Evolutionary conservation across 768 basidiomycete species (phyloP).

Genomic region (Leucocoprinus sp.): DNA sequence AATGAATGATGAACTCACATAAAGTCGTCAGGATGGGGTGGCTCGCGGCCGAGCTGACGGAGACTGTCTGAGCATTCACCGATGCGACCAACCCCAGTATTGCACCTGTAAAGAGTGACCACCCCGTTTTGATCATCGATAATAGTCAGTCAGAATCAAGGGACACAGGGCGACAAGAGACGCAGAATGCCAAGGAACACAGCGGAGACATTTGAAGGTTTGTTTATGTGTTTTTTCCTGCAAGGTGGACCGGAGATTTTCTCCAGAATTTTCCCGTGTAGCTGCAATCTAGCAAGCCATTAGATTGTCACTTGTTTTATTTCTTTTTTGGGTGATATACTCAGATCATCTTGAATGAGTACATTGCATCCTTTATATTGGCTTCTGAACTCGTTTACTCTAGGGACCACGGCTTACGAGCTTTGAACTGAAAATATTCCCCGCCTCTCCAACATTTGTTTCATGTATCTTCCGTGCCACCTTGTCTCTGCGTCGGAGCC

Average conservation of each 20-base stretch:
- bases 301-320: too few species aligned
- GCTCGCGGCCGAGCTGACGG: conserved; percentile 36
- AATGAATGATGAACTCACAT: conserved; percentile 29
- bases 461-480: too few species aligned
- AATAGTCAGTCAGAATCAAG: neutral
- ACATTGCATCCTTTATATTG: too few species aligned
- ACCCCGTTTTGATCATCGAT: conserved; percentile 4
- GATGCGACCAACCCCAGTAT: conserved; percentile 4
- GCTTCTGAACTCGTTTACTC: too few species aligned
- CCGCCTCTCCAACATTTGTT: too few species aligned
- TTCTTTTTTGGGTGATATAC: too few species aligned
- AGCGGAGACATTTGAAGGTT: neutral
- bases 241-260: neutral
- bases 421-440: too few species aligned
- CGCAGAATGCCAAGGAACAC: neutral
- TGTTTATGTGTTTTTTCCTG: neutral
- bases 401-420: too few species aligned
- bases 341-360: too few species aligned
- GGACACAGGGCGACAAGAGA: too few species aligned
- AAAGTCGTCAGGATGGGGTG: conserved; percentile 45
- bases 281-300: too few species aligned
- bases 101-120: neutral
- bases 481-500: too few species aligned
- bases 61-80: conserved; percentile 22
- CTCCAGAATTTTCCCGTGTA: neutral